Percentiles rank a stretch among this genome's conserved stretches.
phyloP scores from a whole-genome alignment of 177 flowering plant species.

The Vitis hybrid region DNA sequence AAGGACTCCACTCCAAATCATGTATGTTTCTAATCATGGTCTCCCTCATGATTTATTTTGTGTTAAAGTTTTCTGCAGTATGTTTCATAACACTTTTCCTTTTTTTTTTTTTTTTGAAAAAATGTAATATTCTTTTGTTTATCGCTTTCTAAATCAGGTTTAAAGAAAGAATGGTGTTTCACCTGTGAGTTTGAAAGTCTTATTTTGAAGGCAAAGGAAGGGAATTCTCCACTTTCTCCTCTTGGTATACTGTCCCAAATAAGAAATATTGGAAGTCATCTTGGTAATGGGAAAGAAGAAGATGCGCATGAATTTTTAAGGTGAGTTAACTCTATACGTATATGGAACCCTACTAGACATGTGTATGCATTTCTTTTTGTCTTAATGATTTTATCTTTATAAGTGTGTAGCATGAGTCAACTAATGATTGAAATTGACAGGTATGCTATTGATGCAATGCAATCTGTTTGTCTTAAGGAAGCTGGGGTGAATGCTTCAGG shows the following conservation, averaged over 20 bases:
- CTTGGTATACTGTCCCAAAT: slow-evolving; percentile 71
- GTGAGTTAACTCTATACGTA: slow-evolving; percentile 30
- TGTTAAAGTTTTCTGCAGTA: neutral
- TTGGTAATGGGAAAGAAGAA: slow-evolving; percentile 88
- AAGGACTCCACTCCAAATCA: slow-evolving; percentile 73
- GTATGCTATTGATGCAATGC: slow-evolving; percentile 86
- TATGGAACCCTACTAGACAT: neutral
- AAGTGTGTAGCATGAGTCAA: neutral
- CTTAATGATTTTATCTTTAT: neutral
- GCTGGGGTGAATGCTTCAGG: slow-evolving; percentile 38
- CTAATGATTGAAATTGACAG: slow-evolving; percentile 33
- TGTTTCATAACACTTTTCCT: neutral
- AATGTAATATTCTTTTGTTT: neutral
- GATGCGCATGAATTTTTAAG: slow-evolving; percentile 99
- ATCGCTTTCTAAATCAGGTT: slow-evolving; percentile 45
- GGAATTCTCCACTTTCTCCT: slow-evolving; percentile 73
- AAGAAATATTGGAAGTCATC: slow-evolving; percentile 65
- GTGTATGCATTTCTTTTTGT: neutral
- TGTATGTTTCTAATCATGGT: slow-evolving; percentile 47
- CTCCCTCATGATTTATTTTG: slow-evolving; percentile 5
- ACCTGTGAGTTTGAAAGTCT: slow-evolving; percentile 84
- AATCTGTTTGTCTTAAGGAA: slow-evolving; percentile 72
- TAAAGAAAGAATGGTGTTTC: slow-evolving; percentile 82
- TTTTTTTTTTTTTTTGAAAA: no score
- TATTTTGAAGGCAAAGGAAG: slow-evolving; percentile 65